These are phyloP conservation scores for Vigna hirtella DNA, from an alignment of 306 rosid species.

Conservation along the genomic window DNA sequence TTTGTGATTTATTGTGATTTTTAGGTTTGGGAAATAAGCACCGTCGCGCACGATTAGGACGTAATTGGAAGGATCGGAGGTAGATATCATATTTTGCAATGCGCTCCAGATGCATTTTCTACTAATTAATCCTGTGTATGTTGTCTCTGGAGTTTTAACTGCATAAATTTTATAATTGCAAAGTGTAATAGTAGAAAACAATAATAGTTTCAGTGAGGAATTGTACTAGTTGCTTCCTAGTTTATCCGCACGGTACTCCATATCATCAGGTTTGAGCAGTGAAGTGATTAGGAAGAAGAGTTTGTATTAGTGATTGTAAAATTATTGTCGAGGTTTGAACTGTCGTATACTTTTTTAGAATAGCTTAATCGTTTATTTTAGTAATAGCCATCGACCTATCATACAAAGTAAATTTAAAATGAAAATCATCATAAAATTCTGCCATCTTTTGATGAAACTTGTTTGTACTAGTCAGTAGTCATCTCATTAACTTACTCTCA, in stretches of 20 bases:
- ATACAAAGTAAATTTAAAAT: no score
- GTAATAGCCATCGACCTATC: not conserved
- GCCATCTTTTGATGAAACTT: not conserved
- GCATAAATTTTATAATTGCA: not conserved
- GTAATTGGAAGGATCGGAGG: conserved; percentile 6
- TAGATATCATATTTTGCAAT: conserved; percentile 8
- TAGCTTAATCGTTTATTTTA: not conserved
- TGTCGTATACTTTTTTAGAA: not conserved
- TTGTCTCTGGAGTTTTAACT: not conserved
- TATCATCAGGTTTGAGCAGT: not conserved
- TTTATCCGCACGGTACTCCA: not conserved
- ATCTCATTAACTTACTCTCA: not conserved
- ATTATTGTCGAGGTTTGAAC: conserved; percentile 17
- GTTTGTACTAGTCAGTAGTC: not conserved
- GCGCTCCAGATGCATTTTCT: conserved; percentile 13
- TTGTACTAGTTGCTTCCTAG: conserved; percentile 13
- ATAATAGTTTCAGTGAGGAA: not conserved
- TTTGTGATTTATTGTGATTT: not conserved
- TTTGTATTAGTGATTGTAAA: conserved; percentile 3
- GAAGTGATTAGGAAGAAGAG: conserved; percentile 15
- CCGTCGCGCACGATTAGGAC: not conserved
- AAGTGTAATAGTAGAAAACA: not conserved
- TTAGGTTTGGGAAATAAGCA: not conserved
- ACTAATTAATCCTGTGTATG: not conserved
- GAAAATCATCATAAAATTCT: not conserved